Base-by-base conservation (phyloP, 495 filamentous ascomycete species). In the Daldinia concentrica region DNA sequence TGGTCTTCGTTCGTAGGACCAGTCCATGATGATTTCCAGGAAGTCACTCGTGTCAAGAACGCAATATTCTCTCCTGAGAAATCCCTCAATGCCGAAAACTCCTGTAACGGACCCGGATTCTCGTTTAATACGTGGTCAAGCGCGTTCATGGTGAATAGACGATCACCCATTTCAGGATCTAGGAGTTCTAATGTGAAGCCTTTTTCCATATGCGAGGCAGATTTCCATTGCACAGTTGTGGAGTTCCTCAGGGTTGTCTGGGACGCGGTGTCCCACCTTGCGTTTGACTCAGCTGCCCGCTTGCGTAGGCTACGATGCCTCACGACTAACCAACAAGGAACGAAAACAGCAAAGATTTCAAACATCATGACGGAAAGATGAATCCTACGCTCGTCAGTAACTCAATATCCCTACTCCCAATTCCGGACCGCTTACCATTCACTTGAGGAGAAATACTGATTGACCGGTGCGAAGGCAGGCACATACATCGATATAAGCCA, bases 61-160 rank as follows among this genome's bases (percentile, higher is more conserved):
- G 86, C 82, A 48, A 90, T 84, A 75, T 89, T 90, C 74, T 89
- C 88, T 27, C 85, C 87, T 30, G 87, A 88, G 77, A 89, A 88
- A 43, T 89, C 87, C 62, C 83, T 78, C 1, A 83, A 77, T 4
- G 87, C 86, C 27, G 87, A 84, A 76, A 88, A 90, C 36, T 82
- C 67, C 58, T 86, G 84, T 0, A 90, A 78, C 6, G 82, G 82
- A 2, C 76, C 74, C 1, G 85, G 80, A 66, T 87, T 85, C 55
- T 77, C 80, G 15, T 79, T 78, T 4, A 90, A 79, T 51, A 84
- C 82, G 61, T 86, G 79, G 45, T 89, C 87, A 1, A 90, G 81
- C 3, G 86, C 85, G 51, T 79, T 76, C 82, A 87, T 86, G 43
- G 83, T 84, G 37, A 83, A 78, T 59, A 87, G 82, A 9, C 76